phyloP scores from a whole-genome alignment of 78 protist genomes.

The Dictyostelium discoideum region DNA sequence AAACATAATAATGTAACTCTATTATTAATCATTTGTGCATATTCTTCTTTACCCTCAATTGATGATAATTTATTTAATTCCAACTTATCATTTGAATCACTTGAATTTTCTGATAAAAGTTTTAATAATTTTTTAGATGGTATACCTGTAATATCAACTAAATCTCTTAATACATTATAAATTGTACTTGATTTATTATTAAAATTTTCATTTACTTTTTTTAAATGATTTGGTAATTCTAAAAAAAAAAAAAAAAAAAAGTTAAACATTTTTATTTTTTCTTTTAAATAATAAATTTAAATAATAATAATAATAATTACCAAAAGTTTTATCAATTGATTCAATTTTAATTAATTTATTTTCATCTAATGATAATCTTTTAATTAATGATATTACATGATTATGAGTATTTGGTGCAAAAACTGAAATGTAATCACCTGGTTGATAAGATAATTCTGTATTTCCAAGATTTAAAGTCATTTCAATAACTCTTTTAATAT shows the following conservation, averaged over 20 bases:
- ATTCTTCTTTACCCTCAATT: constrained; percentile 41
- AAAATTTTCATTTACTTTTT: neutral
- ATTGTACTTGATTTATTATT: neutral
- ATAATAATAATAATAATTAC: neutral
- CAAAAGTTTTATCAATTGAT: neutral
- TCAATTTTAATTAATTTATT: neutral
- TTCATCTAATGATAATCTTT: constrained; percentile 1
- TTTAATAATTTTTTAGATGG: constrained; percentile 33
- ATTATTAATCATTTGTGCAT: constrained; percentile 3
- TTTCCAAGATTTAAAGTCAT: neutral
- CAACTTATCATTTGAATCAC: constrained; percentile 22
- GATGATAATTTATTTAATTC: neutral
- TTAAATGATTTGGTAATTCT: constrained; percentile 43
- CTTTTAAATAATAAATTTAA: no score
- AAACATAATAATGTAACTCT: constrained; percentile 20
- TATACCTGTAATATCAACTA: constrained; percentile 48
- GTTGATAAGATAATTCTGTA: neutral
- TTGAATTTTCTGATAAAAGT: constrained; percentile 26
- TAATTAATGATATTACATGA: neutral
- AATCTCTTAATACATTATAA: constrained; percentile 7
- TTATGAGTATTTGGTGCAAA: constrained; percentile 27
- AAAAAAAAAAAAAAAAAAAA: neutral
- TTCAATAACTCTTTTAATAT: constrained; percentile 54
- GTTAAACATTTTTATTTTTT: no score
- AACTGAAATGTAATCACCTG: constrained; percentile 50